A percentile compares a stretch with the other conserved stretches of the same genome.
These are phyloP conservation scores for Pelargonium australe DNA, from an alignment of 441 rosid genomes.

Conservation along the genomic window DNA sequence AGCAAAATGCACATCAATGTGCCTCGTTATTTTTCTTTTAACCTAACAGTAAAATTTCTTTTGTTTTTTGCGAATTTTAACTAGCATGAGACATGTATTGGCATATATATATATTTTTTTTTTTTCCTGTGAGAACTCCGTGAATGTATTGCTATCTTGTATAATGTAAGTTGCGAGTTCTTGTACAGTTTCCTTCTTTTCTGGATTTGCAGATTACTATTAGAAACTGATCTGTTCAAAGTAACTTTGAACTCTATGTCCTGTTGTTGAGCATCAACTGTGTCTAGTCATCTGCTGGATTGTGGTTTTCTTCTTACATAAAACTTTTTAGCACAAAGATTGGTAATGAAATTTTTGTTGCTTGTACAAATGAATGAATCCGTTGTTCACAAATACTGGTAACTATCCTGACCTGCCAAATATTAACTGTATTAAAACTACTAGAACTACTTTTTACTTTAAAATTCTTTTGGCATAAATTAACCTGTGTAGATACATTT, in stretches of 20 bases:
- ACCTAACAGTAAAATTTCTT: background rate
- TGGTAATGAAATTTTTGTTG: background rate
- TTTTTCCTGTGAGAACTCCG: background rate
- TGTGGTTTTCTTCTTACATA: background rate
- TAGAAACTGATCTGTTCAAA: background rate
- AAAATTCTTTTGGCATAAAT: conserved; percentile 3
- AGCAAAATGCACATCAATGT: background rate
- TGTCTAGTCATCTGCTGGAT: conserved; percentile 2
- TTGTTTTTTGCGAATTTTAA: background rate
- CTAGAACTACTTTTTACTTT: background rate
- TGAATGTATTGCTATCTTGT: background rate
- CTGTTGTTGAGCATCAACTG: conserved; percentile 2
- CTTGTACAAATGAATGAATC: background rate
- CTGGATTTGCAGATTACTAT: background rate
- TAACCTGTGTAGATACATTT: conserved; percentile 19
- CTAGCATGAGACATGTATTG: background rate
- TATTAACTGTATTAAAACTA: conserved; percentile 3
- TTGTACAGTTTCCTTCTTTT: background rate
- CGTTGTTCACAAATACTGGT: background rate
- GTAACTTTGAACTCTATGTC: background rate
- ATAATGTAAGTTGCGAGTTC: background rate
- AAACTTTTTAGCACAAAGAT: conserved; percentile 1
- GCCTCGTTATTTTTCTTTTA: background rate
- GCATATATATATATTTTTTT: no score
- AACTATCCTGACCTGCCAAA: conserved; percentile 9